phyloP scores from a whole-genome alignment of 2,329 filamentous ascomycete species.

The Colletotrichum caudatum region DNA sequence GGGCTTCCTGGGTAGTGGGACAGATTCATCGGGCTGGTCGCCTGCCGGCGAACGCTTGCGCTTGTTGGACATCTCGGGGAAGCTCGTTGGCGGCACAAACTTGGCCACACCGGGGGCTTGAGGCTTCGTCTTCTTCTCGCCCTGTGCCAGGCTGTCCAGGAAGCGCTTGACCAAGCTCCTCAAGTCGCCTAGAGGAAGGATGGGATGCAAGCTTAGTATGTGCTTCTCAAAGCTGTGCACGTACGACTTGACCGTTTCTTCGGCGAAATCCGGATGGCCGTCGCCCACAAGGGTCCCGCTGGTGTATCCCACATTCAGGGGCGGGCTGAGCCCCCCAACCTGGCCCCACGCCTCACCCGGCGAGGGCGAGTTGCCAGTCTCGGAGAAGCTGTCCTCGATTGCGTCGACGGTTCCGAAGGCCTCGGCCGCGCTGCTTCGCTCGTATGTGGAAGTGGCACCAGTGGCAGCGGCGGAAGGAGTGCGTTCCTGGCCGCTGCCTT shows the following conservation, averaged over 20 bases:
- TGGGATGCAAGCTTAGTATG: constrained; percentile 75
- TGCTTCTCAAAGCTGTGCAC: constrained; percentile 70
- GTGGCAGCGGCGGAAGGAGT: constrained; percentile 41
- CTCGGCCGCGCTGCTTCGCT: constrained; percentile 46
- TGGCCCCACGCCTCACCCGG: constrained; percentile 71
- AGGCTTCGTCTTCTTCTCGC: constrained; percentile 26
- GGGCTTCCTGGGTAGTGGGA: constrained; percentile 49
- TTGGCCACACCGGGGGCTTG: constrained; percentile 45
- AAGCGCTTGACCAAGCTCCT: constrained; percentile 66
- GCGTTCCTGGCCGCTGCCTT: constrained; percentile 71
- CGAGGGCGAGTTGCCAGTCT: constrained; percentile 66
- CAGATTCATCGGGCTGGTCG: constrained; percentile 32
- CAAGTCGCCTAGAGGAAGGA: constrained; percentile 67
- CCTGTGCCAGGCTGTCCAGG: constrained; percentile 59
- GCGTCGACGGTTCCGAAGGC: constrained; percentile 57
- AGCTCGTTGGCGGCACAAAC: constrained; percentile 46
- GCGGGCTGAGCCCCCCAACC: constrained; percentile 63
- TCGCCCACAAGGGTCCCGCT: constrained; percentile 56
- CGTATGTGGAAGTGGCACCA: constrained; percentile 36
- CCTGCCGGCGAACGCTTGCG: constrained; percentile 65
- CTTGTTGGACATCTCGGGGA: constrained; percentile 52
- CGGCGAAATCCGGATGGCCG: constrained; percentile 67
- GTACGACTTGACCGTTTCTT: constrained; percentile 63
- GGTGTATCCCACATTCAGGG: constrained; percentile 51
- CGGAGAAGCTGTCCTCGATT: constrained; percentile 59